phyloP scores from a whole-genome alignment of 2,329 filamentous ascomycete genomes.

The Arthrobotrys musiformis region DNA sequence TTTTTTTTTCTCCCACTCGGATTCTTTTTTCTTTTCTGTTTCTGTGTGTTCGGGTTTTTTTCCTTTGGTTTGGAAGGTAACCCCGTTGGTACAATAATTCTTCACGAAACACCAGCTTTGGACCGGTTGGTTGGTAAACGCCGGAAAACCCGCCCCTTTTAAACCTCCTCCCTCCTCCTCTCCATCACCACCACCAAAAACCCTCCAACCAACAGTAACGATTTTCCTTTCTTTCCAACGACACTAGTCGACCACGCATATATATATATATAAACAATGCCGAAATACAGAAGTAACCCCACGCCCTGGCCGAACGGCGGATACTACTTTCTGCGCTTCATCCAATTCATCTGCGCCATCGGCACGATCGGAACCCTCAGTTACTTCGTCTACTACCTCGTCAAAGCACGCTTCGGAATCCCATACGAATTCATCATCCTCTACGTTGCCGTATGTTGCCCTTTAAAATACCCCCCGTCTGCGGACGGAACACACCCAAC shows the following conservation, averaged over 20 bases:
- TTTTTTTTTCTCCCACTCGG: no score
- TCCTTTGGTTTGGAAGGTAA: no score
- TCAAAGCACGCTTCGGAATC: conserved; percentile 29
- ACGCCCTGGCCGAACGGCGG: conserved; percentile 54
- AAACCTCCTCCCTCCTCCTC: conserved; percentile 25
- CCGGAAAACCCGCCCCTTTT: no score
- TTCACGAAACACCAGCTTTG: conserved; percentile 51
- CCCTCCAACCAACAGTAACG: not conserved
- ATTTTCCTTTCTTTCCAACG: conserved; percentile 14
- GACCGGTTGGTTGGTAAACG: no score
- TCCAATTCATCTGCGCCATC: conserved; percentile 41
- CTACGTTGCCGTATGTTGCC: conserved; percentile 46
- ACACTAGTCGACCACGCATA: no score
- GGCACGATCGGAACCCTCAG: conserved; percentile 43
- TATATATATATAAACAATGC: conserved; percentile 23
- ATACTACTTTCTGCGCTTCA: conserved; percentile 53
- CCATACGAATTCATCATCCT: conserved; percentile 52
- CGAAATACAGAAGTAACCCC: conserved; percentile 49
- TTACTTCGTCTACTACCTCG: conserved; percentile 53
- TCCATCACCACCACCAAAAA: conserved; percentile 1
- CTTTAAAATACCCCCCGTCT: not conserved
- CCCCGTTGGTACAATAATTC: no score
- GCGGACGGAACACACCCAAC: no score
- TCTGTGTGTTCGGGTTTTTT: no score
- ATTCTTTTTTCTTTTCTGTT: no score